Percentiles rank a stretch among this genome's conserved stretches.
phyloP scores from a whole-genome alignment of 2,329 filamentous ascomycete genomes.

The Arthrocladium fulminans region DNA sequence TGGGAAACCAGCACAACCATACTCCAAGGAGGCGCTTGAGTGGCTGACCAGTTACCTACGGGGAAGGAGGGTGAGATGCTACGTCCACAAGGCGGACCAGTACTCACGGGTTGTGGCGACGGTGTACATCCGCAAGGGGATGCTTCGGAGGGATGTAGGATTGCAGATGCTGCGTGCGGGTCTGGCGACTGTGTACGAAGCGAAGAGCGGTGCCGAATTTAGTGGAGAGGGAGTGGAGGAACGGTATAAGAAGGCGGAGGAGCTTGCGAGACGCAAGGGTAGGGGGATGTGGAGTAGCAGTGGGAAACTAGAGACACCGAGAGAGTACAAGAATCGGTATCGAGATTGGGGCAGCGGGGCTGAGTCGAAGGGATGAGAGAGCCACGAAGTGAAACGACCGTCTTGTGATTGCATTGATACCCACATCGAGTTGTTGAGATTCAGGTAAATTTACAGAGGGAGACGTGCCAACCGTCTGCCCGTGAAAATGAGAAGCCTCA shows the following conservation, averaged over 20 bases:
- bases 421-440: too few species aligned
- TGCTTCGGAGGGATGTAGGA: slow-evolving; percentile 71
- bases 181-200: slow-evolving; percentile 86
- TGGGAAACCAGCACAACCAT: slow-evolving; percentile 77
- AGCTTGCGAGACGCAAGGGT: slow-evolving; percentile 53
- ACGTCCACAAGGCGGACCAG: slow-evolving; percentile 77
- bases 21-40: slow-evolving; percentile 65
- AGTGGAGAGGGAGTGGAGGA: slow-evolving; percentile 53
- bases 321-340: slow-evolving; percentile 66
- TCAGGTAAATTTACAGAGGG: too few species aligned
- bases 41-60: slow-evolving; percentile 71
- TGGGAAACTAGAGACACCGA: slow-evolving; percentile 66
- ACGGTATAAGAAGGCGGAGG: slow-evolving; percentile 40
- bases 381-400: too few species aligned
- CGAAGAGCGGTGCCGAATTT: slow-evolving; percentile 81
- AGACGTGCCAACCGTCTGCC: too few species aligned
- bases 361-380: neutral
- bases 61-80: slow-evolving; percentile 66
- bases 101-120: slow-evolving; percentile 86
- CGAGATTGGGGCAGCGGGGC: slow-evolving; percentile 1
- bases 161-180: slow-evolving; percentile 80
- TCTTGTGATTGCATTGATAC: too few species aligned
- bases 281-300: slow-evolving; percentile 68
- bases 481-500: too few species aligned
- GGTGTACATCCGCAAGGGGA: slow-evolving; percentile 56